Percentiles rank a stretch among this genome's conserved stretches.
Evolutionary conservation across 768 basidiomycete species (phyloP).

Genomic region (Termitomyces bulborhizus): DNA sequence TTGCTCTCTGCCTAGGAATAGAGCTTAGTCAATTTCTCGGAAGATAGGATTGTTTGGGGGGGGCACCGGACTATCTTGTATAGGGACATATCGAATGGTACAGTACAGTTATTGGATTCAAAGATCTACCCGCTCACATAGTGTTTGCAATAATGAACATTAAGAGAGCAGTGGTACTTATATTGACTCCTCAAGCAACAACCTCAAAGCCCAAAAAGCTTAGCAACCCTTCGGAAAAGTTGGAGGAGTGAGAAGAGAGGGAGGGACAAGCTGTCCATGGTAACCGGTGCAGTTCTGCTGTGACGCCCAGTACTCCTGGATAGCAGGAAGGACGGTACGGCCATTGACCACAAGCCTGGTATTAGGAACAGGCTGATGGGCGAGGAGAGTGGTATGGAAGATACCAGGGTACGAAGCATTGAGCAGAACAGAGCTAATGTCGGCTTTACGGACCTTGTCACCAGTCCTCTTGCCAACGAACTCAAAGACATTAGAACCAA

Average conservation of each 20-base stretch:
- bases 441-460: constrained; percentile 27
- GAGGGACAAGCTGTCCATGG: constrained; percentile 12
- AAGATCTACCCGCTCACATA: background rate
- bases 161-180: background rate
- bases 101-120: background rate
- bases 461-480: constrained; percentile 41
- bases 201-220: background rate
- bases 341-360: constrained; percentile 20
- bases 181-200: background rate
- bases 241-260: constrained; percentile 2
- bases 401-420: constrained; percentile 22
- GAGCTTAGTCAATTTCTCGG: too few species aligned
- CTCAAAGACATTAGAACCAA: constrained; percentile 42
- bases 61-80: too few species aligned
- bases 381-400: constrained; percentile 14
- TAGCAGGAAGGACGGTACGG: constrained; percentile 16
- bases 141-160: background rate
- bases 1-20: too few species aligned
- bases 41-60: too few species aligned
- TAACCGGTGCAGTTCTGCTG: constrained; percentile 13
- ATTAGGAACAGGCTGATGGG: constrained; percentile 20
- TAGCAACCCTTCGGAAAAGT: background rate
- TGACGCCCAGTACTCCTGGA: constrained; percentile 19
- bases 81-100: too few species aligned
- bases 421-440: constrained; percentile 11